phyloP scores from a whole-genome alignment of 2,329 filamentous ascomycete species.

The Sphaerostilbella broomeana region DNA sequence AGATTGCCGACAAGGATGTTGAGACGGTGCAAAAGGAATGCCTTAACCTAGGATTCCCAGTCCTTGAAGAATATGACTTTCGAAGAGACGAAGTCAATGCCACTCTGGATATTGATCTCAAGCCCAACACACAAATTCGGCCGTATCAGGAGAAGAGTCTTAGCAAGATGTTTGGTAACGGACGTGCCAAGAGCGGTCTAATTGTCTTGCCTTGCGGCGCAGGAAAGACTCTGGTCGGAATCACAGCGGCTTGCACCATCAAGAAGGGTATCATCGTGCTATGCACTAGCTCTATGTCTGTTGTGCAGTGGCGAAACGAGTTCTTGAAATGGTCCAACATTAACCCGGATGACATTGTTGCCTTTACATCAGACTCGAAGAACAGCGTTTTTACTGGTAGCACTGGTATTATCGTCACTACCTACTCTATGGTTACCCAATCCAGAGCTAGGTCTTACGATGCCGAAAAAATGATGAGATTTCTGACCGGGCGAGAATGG shows the following conservation, averaged over 20 bases:
- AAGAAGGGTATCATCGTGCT: slow-evolving; percentile 94
- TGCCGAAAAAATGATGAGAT: slow-evolving; percentile 96
- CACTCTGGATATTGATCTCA: slow-evolving; percentile 87
- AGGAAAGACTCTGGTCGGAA: slow-evolving; percentile 95
- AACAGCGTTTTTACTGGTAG: slow-evolving; percentile 70
- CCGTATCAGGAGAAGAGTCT: slow-evolving; percentile 95
- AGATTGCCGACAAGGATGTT: slow-evolving; percentile 76
- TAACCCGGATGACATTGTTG: slow-evolving; percentile 83
- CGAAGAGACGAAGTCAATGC: slow-evolving; percentile 83
- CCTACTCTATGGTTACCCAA: slow-evolving; percentile 98
- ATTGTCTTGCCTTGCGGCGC: slow-evolving; percentile 96
- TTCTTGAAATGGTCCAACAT: slow-evolving; percentile 98
- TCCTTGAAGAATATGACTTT: slow-evolving; percentile 97
- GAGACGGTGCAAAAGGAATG: slow-evolving; percentile 87
- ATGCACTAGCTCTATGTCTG: slow-evolving; percentile 96
- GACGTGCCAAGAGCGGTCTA: slow-evolving; percentile 91
- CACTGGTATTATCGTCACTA: slow-evolving; percentile 94
- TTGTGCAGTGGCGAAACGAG: slow-evolving; percentile 92
- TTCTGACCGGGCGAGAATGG: slow-evolving; percentile 85
- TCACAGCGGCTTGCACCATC: slow-evolving; percentile 94
- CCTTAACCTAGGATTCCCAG: slow-evolving; percentile 75
- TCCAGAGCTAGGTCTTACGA: slow-evolving; percentile 83
- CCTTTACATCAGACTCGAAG: slow-evolving; percentile 94
- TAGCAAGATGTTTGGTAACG: slow-evolving; percentile 99
- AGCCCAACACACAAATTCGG: slow-evolving; percentile 82